Evolutionary conservation across 345 rosid species (phyloP).

Genomic region (Hevea brasiliensis): DNA sequence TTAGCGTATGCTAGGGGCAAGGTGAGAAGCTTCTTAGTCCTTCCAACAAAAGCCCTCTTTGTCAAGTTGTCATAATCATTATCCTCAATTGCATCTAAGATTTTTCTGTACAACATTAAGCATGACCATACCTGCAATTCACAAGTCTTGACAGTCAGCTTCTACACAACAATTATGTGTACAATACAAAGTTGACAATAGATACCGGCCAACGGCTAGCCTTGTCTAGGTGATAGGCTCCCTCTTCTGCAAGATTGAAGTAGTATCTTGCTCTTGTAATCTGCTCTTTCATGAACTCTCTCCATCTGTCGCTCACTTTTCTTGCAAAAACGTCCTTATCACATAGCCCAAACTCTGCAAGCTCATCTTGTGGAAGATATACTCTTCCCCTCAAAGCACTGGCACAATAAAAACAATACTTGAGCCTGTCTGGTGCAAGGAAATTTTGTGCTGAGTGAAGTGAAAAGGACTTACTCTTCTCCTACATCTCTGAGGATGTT

Average conservation of each 20-base stretch:
- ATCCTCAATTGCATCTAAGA: conserved; percentile 57
- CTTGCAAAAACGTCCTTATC: conserved; percentile 49
- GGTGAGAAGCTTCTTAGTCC: conserved; percentile 42
- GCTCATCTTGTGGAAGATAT: conserved; percentile 64
- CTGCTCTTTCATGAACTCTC: conserved; percentile 61
- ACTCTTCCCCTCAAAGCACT: conserved; percentile 58
- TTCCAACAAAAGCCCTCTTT: conserved; percentile 55
- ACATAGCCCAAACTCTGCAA: conserved; percentile 47
- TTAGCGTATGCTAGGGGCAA: conserved; percentile 48
- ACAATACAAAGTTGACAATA: too few relatives aligned
- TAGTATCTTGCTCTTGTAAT: conserved; percentile 57
- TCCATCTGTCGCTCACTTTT: conserved; percentile 49
- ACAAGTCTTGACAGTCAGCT: background rate
- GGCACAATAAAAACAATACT: background rate
- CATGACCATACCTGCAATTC: conserved; percentile 60
- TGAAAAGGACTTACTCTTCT: conserved; percentile 49
- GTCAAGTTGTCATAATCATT: conserved; percentile 59
- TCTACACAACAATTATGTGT: background rate
- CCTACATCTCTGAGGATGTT: conserved; percentile 65
- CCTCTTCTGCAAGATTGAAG: conserved; percentile 56
- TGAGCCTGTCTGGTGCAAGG: too few relatives aligned
- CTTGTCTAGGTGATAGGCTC: conserved; percentile 53
- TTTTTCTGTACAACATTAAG: conserved; percentile 43
- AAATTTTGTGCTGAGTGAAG: too few relatives aligned
- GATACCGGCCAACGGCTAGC: conserved; percentile 70